Conservation (phyloP, 108 stramenopile genomes). For the Nitzschia palea region DNA sequence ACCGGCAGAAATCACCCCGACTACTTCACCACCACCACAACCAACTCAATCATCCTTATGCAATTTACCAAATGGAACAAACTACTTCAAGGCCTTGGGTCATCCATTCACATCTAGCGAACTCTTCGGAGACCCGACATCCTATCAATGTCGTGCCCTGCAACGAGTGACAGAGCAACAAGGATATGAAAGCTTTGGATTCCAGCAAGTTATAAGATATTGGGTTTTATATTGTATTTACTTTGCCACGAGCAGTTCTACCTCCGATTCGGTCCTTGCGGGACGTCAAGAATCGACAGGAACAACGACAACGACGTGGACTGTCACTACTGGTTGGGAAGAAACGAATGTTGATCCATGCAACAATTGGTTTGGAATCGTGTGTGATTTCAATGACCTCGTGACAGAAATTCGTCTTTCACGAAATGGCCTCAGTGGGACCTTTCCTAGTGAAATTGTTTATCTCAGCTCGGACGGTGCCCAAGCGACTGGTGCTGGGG, state of each 20-base stretch:
- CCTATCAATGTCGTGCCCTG: constrained; percentile 17
- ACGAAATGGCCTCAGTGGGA: constrained; percentile 19
- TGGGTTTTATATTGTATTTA: constrained; percentile 21
- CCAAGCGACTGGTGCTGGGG: constrained; percentile 2
- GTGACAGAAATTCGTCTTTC: constrained; percentile 1
- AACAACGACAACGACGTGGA: neutral
- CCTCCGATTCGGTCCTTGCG: neutral
- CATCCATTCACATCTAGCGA: neutral
- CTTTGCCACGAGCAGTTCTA: constrained; percentile 3
- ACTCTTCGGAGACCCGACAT: neutral
- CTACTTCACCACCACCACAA: neutral
- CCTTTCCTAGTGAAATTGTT: constrained; percentile 4
- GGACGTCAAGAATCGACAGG: neutral
- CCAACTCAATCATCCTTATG: neutral
- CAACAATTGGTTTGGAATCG: constrained; percentile 11
- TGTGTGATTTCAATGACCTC: neutral
- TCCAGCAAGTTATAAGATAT: neutral
- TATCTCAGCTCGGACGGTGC: neutral
- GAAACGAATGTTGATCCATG: constrained; percentile 10
- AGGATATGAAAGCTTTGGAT: neutral
- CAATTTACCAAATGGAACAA: neutral
- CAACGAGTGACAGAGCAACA: constrained; percentile 4
- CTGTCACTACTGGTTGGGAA: constrained; percentile 1
- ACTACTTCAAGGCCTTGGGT: neutral
- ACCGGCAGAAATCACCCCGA: neutral